Evolutionary conservation across 306 rosid genomes (phyloP).

Genomic region (Gynostemma pentaphyllum): DNA sequence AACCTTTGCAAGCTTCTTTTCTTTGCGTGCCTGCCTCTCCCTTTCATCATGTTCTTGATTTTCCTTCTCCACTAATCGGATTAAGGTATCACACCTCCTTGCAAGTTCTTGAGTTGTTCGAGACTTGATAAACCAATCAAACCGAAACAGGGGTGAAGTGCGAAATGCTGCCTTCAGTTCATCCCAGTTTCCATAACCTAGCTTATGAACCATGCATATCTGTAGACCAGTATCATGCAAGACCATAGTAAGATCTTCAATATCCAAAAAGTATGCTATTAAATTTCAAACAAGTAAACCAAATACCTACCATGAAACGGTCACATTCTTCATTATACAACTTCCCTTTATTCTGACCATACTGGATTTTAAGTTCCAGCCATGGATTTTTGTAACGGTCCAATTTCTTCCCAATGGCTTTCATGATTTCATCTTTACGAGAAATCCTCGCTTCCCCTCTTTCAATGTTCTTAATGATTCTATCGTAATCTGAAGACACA

Average conservation of each 20-base stretch:
- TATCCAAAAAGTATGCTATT: not conserved
- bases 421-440: conserved; percentile 95
- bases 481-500: conserved; percentile 63
- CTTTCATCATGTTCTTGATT: conserved; percentile 93
- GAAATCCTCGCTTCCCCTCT: conserved; percentile 98
- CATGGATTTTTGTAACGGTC: conserved; percentile 98
- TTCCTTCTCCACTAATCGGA: conserved; percentile 94
- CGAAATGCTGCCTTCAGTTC: conserved; percentile 96
- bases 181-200: conserved; percentile 99
- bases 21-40: conserved; percentile 98
- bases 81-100: conserved; percentile 93
- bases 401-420: conserved; percentile 95
- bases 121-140: conserved; percentile 98
- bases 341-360: conserved; percentile 98
- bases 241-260: not conserved
- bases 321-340: conserved; percentile 97
- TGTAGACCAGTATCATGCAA: conserved; percentile 15
- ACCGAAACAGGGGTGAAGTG: conserved; percentile 92
- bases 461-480: conserved; percentile 92
- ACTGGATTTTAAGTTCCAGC: conserved; percentile 90
- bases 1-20: conserved; percentile 99
- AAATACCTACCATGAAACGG: conserved; percentile 71
- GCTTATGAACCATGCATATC: conserved; percentile 99
- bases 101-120: conserved; percentile 98
- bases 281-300: not conserved